phyloP scores from a whole-genome alignment of 495 filamentous ascomycete species.

The Daldinia bambusicola region DNA sequence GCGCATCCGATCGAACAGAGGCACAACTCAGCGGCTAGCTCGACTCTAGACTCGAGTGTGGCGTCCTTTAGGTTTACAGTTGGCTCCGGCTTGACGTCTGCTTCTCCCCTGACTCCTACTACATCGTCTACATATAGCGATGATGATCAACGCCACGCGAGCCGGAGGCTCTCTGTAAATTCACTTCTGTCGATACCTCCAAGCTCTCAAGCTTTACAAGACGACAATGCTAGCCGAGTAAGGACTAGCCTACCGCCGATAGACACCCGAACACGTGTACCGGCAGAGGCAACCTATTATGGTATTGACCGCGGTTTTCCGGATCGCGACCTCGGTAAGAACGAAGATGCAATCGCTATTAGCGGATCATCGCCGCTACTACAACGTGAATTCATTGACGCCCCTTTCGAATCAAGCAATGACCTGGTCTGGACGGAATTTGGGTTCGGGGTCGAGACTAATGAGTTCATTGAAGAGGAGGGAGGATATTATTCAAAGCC shows the following conservation, averaged over 20 bases:
- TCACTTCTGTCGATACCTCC: slow-evolving; percentile 46
- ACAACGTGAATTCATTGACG: slow-evolving; percentile 40
- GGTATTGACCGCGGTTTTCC: slow-evolving; percentile 75
- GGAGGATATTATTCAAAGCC: slow-evolving; percentile 76
- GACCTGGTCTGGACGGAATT: slow-evolving; percentile 50
- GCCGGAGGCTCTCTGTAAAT: slow-evolving; percentile 47
- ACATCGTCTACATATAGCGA: slow-evolving; percentile 60
- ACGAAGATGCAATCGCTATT: slow-evolving; percentile 69
- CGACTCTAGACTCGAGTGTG: slow-evolving; percentile 42
- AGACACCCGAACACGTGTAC: slow-evolving; percentile 38
- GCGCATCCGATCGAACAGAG: slow-evolving; percentile 37
- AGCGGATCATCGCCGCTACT: slow-evolving; percentile 56
- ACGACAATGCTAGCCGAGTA: slow-evolving; percentile 41
- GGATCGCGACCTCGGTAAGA: slow-evolving; percentile 73
- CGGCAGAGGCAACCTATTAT: slow-evolving; percentile 59
- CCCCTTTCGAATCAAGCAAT: slow-evolving; percentile 33
- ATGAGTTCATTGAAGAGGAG: slow-evolving; percentile 61
- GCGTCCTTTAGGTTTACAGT: slow-evolving; percentile 43
- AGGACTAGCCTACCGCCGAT: slow-evolving; percentile 41
- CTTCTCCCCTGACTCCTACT: slow-evolving; percentile 59
- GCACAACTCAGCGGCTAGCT: slow-evolving; percentile 48
- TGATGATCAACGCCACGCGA: slow-evolving; percentile 42
- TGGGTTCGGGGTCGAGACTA: slow-evolving; percentile 59
- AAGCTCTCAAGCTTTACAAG: slow-evolving; percentile 37
- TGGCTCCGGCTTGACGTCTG: slow-evolving; percentile 43